These are phyloP conservation scores for Acanthamoeba lenticulata DNA, from an alignment of 208 protist genomes.

Conservation along the genomic window DNA sequence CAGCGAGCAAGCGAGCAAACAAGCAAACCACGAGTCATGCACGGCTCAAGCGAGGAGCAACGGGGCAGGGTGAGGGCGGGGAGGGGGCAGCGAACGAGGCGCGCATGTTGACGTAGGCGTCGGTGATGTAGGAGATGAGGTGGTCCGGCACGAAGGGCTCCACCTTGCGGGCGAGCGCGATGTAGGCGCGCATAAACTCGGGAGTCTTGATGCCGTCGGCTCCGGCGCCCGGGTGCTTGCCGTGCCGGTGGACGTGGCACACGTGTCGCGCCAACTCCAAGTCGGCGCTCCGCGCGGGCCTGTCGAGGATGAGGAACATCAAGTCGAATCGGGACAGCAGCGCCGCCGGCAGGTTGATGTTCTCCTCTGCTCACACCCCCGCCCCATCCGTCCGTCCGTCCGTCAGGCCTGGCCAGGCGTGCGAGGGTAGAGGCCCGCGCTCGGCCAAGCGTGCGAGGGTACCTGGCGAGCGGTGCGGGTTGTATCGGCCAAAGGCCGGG, in stretches of 20 bases:
- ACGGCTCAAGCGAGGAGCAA: not conserved
- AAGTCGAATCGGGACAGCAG: constrained; percentile 98
- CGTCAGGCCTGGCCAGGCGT: not conserved
- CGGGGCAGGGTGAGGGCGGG: not conserved
- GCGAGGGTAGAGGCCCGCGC: not conserved
- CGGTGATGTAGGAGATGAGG: constrained; percentile 84
- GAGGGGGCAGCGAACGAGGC: not conserved
- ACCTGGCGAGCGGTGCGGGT: constrained; percentile 80
- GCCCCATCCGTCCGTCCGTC: too few species aligned
- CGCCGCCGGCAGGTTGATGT: constrained; percentile 98
- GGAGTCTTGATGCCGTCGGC: not conserved
- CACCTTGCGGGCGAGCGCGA: constrained; percentile 71
- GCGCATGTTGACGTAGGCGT: constrained; percentile 85
- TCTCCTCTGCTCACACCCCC: constrained; percentile 93
- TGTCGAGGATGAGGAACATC: constrained; percentile 90
- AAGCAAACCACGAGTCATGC: too few species aligned
- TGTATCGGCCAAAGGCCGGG: constrained; percentile 96
- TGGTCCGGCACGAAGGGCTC: constrained; percentile 81
- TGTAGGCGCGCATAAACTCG: constrained; percentile 71
- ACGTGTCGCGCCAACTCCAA: constrained; percentile 91
- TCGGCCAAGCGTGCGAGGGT: too few species aligned
- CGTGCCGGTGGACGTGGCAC: constrained; percentile 81
- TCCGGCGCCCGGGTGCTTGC: constrained; percentile 58
- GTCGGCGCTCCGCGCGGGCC: constrained; percentile 89
- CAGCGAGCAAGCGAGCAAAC: not conserved